Percentiles rank a stretch among this genome's conserved stretches.
Conservation (phyloP, 768 basidiomycete genomes). For the Erythrobasidium yunnanense region DNA sequence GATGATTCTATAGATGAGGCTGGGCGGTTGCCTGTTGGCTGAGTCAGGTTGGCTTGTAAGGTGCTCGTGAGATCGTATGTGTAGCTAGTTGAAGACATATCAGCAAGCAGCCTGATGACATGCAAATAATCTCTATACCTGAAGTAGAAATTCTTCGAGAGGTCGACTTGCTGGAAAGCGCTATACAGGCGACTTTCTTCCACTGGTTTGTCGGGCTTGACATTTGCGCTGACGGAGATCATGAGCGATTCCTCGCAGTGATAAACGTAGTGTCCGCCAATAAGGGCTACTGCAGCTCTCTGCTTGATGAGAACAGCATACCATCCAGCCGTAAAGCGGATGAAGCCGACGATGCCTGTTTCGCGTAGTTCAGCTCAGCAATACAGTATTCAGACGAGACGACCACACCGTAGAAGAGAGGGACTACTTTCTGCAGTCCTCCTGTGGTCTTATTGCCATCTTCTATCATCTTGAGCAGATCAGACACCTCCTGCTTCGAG, state of each 20-base stretch:
- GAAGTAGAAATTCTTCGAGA: slow-evolving; percentile 99
- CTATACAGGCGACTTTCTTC: slow-evolving; percentile 56
- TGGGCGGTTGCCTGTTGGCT: background rate
- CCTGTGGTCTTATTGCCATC: slow-evolving; percentile 84
- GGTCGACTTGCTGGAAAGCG: slow-evolving; percentile 89
- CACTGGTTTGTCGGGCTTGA: slow-evolving; percentile 63
- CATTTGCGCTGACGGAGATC: slow-evolving; percentile 61
- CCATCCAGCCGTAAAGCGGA: slow-evolving; percentile 89
- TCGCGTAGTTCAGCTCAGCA: slow-evolving; percentile 22
- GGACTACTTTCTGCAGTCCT: slow-evolving; percentile 64
- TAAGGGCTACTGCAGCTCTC: slow-evolving; percentile 77
- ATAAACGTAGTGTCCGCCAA: slow-evolving; percentile 92
- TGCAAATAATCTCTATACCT: slow-evolving; percentile 55
- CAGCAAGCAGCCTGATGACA: background rate
- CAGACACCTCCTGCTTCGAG: slow-evolving; percentile 75
- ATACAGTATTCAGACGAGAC: slow-evolving; percentile 31
- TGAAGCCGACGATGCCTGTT: slow-evolving; percentile 53
- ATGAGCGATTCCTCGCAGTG: slow-evolving; percentile 89
- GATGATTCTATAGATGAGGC: background rate
- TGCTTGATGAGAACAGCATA: slow-evolving; percentile 64
- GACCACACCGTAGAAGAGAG: slow-evolving; percentile 67
- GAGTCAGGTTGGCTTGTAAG: slow-evolving; percentile 68
- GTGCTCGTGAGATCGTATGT: slow-evolving; percentile 96
- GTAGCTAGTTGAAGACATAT: slow-evolving; percentile 50
- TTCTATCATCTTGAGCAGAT: slow-evolving; percentile 85